Base-by-base conservation (phyloP, 345 rosid genomes). In the Bruguiera parviflora region DNA sequence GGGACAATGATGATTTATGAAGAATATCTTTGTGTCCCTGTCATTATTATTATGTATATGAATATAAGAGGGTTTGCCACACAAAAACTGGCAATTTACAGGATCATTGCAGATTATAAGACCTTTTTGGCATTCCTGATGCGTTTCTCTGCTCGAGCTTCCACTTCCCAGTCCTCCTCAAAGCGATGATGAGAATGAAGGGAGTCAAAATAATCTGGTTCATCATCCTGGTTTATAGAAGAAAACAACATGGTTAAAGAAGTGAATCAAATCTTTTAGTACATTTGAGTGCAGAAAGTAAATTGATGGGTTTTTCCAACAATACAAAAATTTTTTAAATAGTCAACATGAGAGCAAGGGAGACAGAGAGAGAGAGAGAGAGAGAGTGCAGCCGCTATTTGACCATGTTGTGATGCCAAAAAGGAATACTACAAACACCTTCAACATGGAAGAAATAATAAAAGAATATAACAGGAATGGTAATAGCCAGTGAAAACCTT, bases 81-180 rank as follows among this genome's bases (percentile, higher is more conserved):
- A 18, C 33, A 52, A 6, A 61, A 59, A 32, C 59, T 11, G 39
- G n/a, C 31, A 66, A 61, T 53, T 56, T 21, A 46, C 63, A 64
- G 24, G 37, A 1, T 6, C 49, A 59, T 4, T 64, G 58, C 63
- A 63, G 63, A 21, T 59, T 35, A 53, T 25, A 72, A 67, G 67
- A 92, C 98, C 98, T 92, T 92, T 86, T 95, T 95, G 66, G 97
- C 98, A 81, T 86, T 92, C 85, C 88, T 78, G 73, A 92, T 95
- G 59, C 91, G 92, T 60, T 81, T 87, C 82, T 95, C 99, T 61
- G 96, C 93, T 68, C 80, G 88, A 68, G 91, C 96, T 83, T 92
- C 99, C 39, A 84, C 87, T 85, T 92, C 99, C 18, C 92, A 78
- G 68, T 95, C 98, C 73, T 95, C 99, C 78, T 95, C 96, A 74